phyloP scores from a whole-genome alignment of 495 filamentous ascomycete genomes.

The Cryomyces minteri region DNA sequence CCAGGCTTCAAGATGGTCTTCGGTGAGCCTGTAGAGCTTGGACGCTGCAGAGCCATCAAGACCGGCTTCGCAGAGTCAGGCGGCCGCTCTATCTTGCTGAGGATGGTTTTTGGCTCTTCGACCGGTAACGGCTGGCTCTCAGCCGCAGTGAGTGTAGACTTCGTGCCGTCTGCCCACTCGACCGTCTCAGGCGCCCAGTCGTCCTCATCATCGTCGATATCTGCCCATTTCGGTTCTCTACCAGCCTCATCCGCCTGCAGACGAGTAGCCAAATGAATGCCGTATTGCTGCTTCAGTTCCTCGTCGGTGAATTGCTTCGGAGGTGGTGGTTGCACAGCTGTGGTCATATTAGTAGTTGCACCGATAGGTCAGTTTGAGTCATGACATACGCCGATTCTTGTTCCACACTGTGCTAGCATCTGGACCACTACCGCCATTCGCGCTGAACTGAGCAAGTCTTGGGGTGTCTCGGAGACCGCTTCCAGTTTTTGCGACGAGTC shows the following conservation, averaged over 20 bases:
- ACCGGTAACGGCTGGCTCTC: conserved; percentile 26
- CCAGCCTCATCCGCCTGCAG: conserved; percentile 66
- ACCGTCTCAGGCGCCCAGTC: conserved; percentile 95
- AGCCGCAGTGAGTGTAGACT: conserved; percentile 56
- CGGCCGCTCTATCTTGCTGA: conserved; percentile 1
- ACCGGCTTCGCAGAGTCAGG: conserved; percentile 2
- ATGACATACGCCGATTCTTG: conserved; percentile 75
- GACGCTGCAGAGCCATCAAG: conserved; percentile 4
- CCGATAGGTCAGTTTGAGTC: conserved; percentile 10
- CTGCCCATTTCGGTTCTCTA: conserved; percentile 87
- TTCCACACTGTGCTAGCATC: conserved; percentile 85
- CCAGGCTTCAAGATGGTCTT: conserved; percentile 26
- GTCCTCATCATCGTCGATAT: conserved; percentile 97
- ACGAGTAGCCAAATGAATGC: conserved; percentile 87
- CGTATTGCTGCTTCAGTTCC: conserved; percentile 85
- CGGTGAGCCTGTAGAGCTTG: conserved; percentile 10
- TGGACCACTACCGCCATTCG: conserved; percentile 31
- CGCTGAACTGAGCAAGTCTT: conserved; percentile 25
- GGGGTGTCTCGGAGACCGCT: conserved; percentile 34
- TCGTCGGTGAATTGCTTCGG: conserved; percentile 93
- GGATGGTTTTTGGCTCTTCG: conserved; percentile 9
- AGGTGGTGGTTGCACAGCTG: conserved; percentile 59
- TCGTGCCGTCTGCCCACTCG: conserved; percentile 94
- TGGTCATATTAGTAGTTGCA: conserved; percentile 6
- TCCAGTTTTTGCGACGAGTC: conserved; percentile 49